Evolutionary conservation across 2,329 filamentous ascomycete species (phyloP), one percentile per base, ranked within the genome.

Genomic region (Nakataea oryzae): DNA sequence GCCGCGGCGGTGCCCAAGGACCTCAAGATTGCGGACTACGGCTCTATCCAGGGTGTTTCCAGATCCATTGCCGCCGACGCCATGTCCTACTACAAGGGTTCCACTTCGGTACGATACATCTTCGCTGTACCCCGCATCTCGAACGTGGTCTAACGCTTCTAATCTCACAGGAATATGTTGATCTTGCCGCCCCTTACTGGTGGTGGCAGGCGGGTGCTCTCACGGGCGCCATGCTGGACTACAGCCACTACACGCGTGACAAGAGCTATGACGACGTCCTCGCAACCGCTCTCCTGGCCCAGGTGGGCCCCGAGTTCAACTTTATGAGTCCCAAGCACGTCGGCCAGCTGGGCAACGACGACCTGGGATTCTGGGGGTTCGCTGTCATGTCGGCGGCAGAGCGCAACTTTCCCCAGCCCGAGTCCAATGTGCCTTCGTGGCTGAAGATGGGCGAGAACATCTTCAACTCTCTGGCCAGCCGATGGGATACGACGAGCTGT

Each of bases 361-460:
- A 91, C 69, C 86, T 90, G 70, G 85, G 84, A 34, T 90, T 90
- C 70, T 91, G 88, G 88, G 85, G 81, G 13, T 85, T 90, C 29
- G 80, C 85, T 17, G 81, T 85, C 64, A 81, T 91, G 71, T 78
- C 85, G 6, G 88, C 88, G 0, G 84, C 88, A 3, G 88, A 91
- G 73, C 80, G 84, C 64, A 83, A 85, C 70, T 87, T 87, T 63
- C 84, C 87, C 1, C 80, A 86, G 65, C 81, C 86, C 9, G 76
- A 85, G n/a, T 67, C 74, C 11, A 71, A 71, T 21, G 74, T 83
- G 50, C 86, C 87, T 0, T 76, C 81, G 11, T 91, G 87, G 84
- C 77, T 90, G 24, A 77, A 87, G 28, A 79, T 95, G 29, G 84
- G 83, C 9, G 79, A 82, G 67, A 90, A 89, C 66, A 83, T 90